These are phyloP conservation scores for Reticulomyxa filosa DNA, from an alignment of 78 protist genomes.

Conservation along the genomic window DNA sequence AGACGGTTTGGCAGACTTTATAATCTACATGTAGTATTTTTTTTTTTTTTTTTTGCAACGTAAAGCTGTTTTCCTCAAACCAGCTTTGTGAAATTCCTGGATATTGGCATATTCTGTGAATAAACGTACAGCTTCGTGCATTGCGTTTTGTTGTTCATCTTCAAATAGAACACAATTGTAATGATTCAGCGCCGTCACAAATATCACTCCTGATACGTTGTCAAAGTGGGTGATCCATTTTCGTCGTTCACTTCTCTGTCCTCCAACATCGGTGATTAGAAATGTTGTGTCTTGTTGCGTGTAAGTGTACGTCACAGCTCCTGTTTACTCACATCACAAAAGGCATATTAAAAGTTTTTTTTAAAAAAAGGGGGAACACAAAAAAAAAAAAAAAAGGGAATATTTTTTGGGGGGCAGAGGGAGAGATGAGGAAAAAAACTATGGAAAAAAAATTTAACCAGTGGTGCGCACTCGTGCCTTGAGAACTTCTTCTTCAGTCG, in stretches of 20 bases:
- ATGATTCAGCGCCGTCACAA: constrained; percentile 37
- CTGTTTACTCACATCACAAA: too few species aligned
- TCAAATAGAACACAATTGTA: constrained; percentile 20
- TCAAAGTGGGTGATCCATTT: constrained; percentile 52
- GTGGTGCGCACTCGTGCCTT: constrained; percentile 69
- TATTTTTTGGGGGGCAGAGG: too few species aligned
- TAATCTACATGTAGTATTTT: too few species aligned
- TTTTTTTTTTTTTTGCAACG: too few species aligned
- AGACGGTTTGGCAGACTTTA: too few species aligned
- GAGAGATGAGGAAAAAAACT: too few species aligned
- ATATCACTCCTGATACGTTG: constrained; percentile 45
- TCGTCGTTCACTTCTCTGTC: constrained; percentile 56
- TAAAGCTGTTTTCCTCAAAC: too few species aligned
- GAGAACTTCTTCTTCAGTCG: constrained; percentile 66
- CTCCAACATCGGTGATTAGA: constrained; percentile 48
- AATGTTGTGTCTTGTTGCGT: constrained; percentile 21
- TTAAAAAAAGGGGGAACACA: too few species aligned
- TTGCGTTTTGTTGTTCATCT: neutral
- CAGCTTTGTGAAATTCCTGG: neutral
- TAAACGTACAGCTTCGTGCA: neutral
- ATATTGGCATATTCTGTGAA: constrained; percentile 3
- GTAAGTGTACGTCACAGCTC: constrained; percentile 54
- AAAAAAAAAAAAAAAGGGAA: too few species aligned
- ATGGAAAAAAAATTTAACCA: too few species aligned
- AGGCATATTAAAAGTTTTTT: too few species aligned